Conservation (phyloP, 441 rosid genomes). For the Jatropha podagrica region DNA sequence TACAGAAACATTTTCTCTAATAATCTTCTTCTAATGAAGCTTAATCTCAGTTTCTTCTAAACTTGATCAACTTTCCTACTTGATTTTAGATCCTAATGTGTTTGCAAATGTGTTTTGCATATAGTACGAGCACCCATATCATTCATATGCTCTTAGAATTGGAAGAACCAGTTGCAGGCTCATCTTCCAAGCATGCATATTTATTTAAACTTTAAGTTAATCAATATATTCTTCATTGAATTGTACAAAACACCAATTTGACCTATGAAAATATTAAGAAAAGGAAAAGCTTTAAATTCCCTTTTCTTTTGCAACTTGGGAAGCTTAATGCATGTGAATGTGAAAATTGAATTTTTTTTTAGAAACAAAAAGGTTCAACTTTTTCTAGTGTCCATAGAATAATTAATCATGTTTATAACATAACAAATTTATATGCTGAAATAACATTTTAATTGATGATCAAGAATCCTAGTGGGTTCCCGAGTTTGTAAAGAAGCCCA, state of each 20-base stretch:
- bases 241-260: constrained; percentile 12
- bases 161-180: not conserved
- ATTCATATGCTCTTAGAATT: constrained; percentile 65
- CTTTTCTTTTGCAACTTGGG: not conserved
- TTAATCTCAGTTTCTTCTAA: too few species aligned
- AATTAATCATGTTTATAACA: too few species aligned
- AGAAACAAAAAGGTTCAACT: not conserved
- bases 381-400: too few species aligned
- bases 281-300: not conserved
- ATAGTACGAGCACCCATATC: constrained; percentile 62
- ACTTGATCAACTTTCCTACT: too few species aligned
- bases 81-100: too few species aligned
- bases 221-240: constrained; percentile 10
- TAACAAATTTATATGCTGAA: too few species aligned
- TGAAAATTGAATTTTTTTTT: not conserved
- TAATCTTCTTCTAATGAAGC: too few species aligned
- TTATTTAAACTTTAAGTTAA: constrained; percentile 32
- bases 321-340: not conserved
- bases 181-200: constrained; percentile 73
- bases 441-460: too few species aligned
- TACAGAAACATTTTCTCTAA: too few species aligned
- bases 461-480: constrained; percentile 38
- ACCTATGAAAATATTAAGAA: constrained; percentile 15
- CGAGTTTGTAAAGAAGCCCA: constrained; percentile 73
- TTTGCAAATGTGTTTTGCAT: constrained; percentile 31